phyloP scores from a whole-genome alignment of 73 alveolate genomes.

The Paramecium biaurelia region DNA sequence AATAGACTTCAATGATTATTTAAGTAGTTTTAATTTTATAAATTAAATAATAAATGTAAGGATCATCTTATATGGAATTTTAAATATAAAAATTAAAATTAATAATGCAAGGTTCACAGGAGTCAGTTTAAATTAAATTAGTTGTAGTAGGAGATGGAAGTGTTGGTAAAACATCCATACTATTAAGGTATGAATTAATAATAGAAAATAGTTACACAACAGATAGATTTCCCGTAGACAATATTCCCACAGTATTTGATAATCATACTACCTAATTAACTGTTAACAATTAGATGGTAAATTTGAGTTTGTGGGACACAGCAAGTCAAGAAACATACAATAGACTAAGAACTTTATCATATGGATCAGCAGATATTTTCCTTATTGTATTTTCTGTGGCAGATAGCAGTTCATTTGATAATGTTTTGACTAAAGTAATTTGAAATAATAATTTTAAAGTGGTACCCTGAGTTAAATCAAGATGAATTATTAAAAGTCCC shows the following conservation, averaged over 20 bases:
- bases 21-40: no score
- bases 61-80: neutral
- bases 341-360: constrained; percentile 75
- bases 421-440: constrained; percentile 68
- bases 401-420: constrained; percentile 69
- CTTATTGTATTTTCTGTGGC: constrained; percentile 74
- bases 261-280: constrained; percentile 68
- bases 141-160: constrained; percentile 82
- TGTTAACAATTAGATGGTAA: constrained; percentile 65
- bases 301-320: constrained; percentile 80
- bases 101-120: constrained; percentile 33
- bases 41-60: neutral
- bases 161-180: constrained; percentile 78
- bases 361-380: constrained; percentile 80
- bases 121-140: constrained; percentile 61
- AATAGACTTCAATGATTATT: neutral
- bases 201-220: constrained; percentile 58
- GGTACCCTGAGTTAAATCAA: constrained; percentile 74
- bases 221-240: constrained; percentile 75
- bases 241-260: constrained; percentile 79
- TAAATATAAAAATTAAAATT: neutral
- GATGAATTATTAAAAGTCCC: constrained; percentile 69
- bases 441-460: neutral
- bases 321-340: constrained; percentile 84
- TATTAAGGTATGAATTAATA: constrained; percentile 52